Conservation (phyloP, 1,139 yeast species). For the Wickerhamomyces sp. region DNA sequence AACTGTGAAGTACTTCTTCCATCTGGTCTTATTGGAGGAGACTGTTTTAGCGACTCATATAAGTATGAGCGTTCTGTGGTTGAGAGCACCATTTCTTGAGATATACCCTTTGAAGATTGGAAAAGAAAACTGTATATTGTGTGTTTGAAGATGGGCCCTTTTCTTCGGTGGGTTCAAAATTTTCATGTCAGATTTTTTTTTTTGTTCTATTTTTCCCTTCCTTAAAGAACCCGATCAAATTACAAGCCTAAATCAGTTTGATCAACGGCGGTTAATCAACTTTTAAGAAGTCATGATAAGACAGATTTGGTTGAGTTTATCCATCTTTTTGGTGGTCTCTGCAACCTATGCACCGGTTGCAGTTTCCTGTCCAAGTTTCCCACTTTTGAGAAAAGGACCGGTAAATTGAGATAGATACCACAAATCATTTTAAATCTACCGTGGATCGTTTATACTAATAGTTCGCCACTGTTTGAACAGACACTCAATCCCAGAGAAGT, state of each 20-base stretch:
- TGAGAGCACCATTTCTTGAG: slow-evolving; percentile 76
- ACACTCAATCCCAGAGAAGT: slow-evolving; percentile 28
- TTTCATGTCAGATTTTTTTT: neutral
- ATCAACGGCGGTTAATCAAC: too few relatives aligned
- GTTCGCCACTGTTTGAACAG: too few relatives aligned
- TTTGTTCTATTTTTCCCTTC: neutral
- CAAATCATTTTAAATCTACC: neutral
- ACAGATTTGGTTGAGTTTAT: neutral
- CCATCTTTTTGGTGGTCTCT: neutral
- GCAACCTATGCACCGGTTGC: slow-evolving; percentile 35
- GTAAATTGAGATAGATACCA: slow-evolving; percentile 20
- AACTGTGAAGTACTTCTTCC: slow-evolving; percentile 69
- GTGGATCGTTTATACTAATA: neutral
- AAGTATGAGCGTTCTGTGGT: slow-evolving; percentile 83
- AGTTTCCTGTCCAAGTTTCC: slow-evolving; percentile 37
- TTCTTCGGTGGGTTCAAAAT: neutral
- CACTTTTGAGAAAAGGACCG: slow-evolving; percentile 36
- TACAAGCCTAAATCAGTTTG: neutral
- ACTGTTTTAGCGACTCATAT: slow-evolving; percentile 60
- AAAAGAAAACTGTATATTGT: too few relatives aligned
- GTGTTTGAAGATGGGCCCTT: too few relatives aligned
- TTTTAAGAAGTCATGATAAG: neutral
- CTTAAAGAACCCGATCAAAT: neutral
- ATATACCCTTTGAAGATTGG: too few relatives aligned
- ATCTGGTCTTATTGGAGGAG: slow-evolving; percentile 76